Evolutionary conservation across 192 early-diverging fungal genomes (phyloP).

Genomic region (Gamsiella multidivaricata): DNA sequence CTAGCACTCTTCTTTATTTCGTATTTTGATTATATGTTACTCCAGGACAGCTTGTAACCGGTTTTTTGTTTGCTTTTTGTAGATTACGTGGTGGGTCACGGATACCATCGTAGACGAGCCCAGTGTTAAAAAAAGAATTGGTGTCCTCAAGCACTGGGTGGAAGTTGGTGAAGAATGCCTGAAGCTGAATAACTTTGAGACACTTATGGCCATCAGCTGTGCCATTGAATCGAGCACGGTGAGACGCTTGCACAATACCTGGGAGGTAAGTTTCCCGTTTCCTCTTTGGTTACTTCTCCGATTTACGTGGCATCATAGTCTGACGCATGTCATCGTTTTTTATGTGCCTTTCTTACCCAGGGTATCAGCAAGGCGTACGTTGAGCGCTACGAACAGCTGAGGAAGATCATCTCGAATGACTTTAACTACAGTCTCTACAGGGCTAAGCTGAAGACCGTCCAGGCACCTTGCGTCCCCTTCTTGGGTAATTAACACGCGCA

Average conservation of each 20-base stretch:
- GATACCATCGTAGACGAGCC: slow-evolving; percentile 76
- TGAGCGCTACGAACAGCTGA: slow-evolving; percentile 31
- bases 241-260: slow-evolving; percentile 41
- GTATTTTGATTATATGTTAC: no score
- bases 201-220: slow-evolving; percentile 34
- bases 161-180: slow-evolving; percentile 69
- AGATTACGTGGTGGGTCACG: slow-evolving; percentile 66
- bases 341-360: no score
- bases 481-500: slow-evolving; percentile 19
- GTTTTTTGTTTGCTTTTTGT: not conserved
- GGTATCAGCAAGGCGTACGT: slow-evolving; percentile 37
- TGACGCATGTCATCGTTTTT: not conserved
- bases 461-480: slow-evolving; percentile 46
- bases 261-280: slow-evolving; percentile 41
- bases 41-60: no score
- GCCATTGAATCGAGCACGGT: slow-evolving; percentile 47
- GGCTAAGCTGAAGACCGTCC: slow-evolving; percentile 42
- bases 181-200: slow-evolving; percentile 51
- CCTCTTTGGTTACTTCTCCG: not conserved
- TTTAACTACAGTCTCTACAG: slow-evolving; percentile 32
- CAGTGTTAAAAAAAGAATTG: slow-evolving; percentile 76
- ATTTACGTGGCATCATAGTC: not conserved
- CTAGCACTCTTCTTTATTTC: no score
- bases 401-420: slow-evolving; percentile 35
- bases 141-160: slow-evolving; percentile 81